Evolutionary conservation across 1,284 basidiomycete genomes (phyloP).

Genomic region (Tylopilus sp.): DNA sequence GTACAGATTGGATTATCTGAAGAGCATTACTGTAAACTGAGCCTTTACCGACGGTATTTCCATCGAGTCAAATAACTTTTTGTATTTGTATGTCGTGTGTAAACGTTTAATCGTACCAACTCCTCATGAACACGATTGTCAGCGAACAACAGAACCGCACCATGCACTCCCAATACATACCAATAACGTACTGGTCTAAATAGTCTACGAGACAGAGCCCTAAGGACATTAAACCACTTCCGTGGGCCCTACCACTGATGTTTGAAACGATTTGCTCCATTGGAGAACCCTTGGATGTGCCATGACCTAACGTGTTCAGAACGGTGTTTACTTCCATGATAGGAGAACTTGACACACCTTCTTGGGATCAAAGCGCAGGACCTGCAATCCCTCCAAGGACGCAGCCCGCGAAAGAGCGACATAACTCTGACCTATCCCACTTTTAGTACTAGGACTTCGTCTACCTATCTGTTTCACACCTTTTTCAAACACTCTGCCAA

Average conservation of each 20-base stretch:
- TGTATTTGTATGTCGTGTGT: neutral
- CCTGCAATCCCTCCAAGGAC: constrained; percentile 78
- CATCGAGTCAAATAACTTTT: too few relatives aligned
- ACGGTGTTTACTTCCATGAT: neutral
- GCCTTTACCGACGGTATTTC: too few relatives aligned
- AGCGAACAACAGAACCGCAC: neutral
- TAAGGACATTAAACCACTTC: neutral
- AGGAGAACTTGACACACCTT: constrained; percentile 54
- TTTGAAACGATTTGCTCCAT: constrained; percentile 50
- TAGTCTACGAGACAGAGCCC: constrained; percentile 8
- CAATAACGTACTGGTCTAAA: constrained; percentile 16
- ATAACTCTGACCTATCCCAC: constrained; percentile 69
- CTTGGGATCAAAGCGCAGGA: constrained; percentile 72
- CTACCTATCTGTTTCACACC: constrained; percentile 52
- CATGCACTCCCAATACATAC: constrained; percentile 17
- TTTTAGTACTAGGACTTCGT: constrained; percentile 6
- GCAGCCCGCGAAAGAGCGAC: constrained; percentile 86
- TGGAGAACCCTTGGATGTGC: constrained; percentile 59
- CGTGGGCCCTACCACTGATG: neutral
- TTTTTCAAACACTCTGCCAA: constrained; percentile 74
- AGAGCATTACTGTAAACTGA: constrained; percentile 49
- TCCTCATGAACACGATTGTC: neutral
- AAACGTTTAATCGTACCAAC: neutral
- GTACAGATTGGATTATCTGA: constrained; percentile 66
- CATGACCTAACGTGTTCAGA: constrained; percentile 48